Percentiles rank a stretch among this genome's conserved stretches.
phyloP scores from a whole-genome alignment of 1,284 basidiomycete genomes.

The Cryptococcus jaspeensis region DNA sequence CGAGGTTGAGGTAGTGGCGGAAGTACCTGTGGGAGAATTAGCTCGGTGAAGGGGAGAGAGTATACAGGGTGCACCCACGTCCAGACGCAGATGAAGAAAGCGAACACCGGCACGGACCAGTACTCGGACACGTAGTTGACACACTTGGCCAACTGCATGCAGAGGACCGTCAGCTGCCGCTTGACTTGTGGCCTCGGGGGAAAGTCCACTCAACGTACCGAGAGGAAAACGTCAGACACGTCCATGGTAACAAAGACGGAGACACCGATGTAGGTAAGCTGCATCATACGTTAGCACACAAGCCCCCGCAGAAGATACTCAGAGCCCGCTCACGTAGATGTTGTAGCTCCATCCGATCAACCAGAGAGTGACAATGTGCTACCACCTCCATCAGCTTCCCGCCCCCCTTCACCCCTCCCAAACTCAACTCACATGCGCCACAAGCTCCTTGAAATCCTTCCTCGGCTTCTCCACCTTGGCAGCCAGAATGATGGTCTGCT shows the following conservation, averaged over 20 bases:
- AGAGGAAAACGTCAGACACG: slow-evolving; percentile 80
- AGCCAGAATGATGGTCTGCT: slow-evolving; percentile 85
- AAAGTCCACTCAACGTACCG: slow-evolving; percentile 60
- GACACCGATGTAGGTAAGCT: slow-evolving; percentile 80
- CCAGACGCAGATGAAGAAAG: slow-evolving; percentile 72
- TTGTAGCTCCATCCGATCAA: slow-evolving; percentile 90
- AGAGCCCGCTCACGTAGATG: slow-evolving; percentile 58
- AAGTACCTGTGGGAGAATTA: slow-evolving; percentile 66
- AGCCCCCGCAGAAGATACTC: not conserved
- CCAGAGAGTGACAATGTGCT: slow-evolving; percentile 95
- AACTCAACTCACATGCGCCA: slow-evolving; percentile 53
- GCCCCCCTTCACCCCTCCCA: not conserved
- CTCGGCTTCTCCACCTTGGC: slow-evolving; percentile 88
- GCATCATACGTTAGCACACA: slow-evolving; percentile 19
- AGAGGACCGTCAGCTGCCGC: not conserved
- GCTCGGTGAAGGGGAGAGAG: not conserved
- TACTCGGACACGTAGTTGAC: slow-evolving; percentile 78
- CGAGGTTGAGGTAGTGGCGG: slow-evolving; percentile 88
- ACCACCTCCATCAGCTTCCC: slow-evolving; percentile 33
- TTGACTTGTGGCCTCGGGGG: not conserved
- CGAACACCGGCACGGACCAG: slow-evolving; percentile 67
- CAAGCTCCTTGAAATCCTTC: slow-evolving; percentile 66
- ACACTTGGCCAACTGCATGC: slow-evolving; percentile 70
- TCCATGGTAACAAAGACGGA: slow-evolving; percentile 97
- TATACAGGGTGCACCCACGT: slow-evolving; percentile 59